These are phyloP conservation scores for Epithemia pelagica DNA, from an alignment of 108 stramenopile genomes.

Conservation along the genomic window DNA sequence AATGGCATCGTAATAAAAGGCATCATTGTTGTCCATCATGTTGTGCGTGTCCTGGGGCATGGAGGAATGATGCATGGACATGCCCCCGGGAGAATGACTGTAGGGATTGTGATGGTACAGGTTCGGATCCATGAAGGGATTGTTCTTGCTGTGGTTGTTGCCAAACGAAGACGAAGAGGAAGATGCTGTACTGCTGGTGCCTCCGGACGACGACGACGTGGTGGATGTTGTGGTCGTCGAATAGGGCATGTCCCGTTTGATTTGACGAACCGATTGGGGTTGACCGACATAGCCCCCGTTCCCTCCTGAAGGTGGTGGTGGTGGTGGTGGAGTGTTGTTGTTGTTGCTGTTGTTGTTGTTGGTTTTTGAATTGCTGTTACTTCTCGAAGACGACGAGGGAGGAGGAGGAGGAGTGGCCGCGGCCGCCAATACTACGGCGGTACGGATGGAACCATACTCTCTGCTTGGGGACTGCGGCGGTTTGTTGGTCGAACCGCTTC, in stretches of 20 bases:
- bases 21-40: neutral
- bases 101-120: neutral
- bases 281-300: neutral
- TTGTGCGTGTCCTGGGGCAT: neutral
- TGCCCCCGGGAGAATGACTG: neutral
- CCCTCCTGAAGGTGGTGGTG: too few relatives aligned
- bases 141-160: neutral
- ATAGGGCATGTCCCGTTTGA: neutral
- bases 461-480: too few relatives aligned
- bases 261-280: neutral
- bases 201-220: neutral
- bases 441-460: too few relatives aligned
- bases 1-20: slow-evolving; percentile 1
- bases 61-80: neutral
- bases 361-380: too few relatives aligned
- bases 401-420: too few relatives aligned
- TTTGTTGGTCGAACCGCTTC: too few relatives aligned
- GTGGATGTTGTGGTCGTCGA: neutral
- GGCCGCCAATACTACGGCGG: too few relatives aligned
- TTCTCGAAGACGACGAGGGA: too few relatives aligned
- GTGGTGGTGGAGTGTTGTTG: too few relatives aligned
- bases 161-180: too few relatives aligned
- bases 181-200: neutral
- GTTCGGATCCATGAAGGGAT: neutral
- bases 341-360: too few relatives aligned